Base-by-base conservation (phyloP, 805 yeast species). In the Millerozyma miso region DNA sequence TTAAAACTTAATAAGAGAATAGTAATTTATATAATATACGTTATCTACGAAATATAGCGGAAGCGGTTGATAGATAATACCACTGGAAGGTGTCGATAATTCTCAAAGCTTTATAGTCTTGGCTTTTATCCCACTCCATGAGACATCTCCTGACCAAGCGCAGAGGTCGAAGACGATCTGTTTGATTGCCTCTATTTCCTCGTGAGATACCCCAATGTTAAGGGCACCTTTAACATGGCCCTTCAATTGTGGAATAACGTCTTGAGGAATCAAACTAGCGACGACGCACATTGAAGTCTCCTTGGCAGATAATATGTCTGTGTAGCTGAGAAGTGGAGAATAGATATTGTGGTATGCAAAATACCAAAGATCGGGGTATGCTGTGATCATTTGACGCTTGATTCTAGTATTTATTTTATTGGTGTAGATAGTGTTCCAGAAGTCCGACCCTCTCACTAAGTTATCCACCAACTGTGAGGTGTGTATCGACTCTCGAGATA, bases 171-270 rank as follows among this genome's bases (percentile, higher is more conserved):
- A 74, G 3, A 85, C 81, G 65, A 89, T 54, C 12, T 65, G 67
- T 39, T 95, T 71, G 8, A 80, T 76, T 2, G 79, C 79, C 39
- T 71, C 68, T 23, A 88, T 68, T 45, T 84, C 85, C 40, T 81
- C 85, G 20, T 59, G 55, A 7, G 85, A 70, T 6, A 86, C 84
- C 0, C 96, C 96, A 20, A 80, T 76, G 54, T 88, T 88, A 39
- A 81, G 47, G 0, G 96, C 97, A 0, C 97, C 97, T 59, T 76
- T 79, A 47, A 90, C 71, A 58, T 90, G 97, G 0, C 97, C 97
- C 62, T 88, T 86, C 50, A 90, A 71, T 54, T 90, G 97, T 0
- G 96, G 96, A 51, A 86, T 88, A 8, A 90, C 97, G 60, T 90
- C 95, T 58, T 88, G 96, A 1, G 97, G 97, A 8, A 90, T 81